Percentiles rank a stretch among this genome's conserved stretches.
Conservation (phyloP, 164 flowering plant genomes). For the Nymphaea thermarum region DNA sequence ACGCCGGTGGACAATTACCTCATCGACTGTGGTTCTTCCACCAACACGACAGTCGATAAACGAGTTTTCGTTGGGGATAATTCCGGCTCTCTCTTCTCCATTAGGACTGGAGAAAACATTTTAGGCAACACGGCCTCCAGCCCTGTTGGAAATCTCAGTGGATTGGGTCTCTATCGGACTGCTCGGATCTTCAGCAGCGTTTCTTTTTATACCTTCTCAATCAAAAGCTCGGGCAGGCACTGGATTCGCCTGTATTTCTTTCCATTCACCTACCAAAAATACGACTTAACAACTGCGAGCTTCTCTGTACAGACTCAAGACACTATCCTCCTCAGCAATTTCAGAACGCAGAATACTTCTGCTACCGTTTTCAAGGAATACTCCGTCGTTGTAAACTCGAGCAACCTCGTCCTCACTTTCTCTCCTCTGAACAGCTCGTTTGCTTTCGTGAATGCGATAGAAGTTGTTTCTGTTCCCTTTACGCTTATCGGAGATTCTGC, state of each 20-base stretch:
- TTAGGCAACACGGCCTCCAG: conserved; percentile 21
- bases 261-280: conserved; percentile 29
- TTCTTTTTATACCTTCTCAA: conserved; percentile 34
- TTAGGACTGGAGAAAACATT: conserved; percentile 27
- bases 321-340: conserved; percentile 38
- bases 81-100: conserved; percentile 8
- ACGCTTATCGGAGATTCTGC: conserved; percentile 35
- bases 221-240: conserved; percentile 41
- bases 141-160: conserved; percentile 13
- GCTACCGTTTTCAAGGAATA: conserved; percentile 41
- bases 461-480: conserved; percentile 61
- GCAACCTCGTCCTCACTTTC: conserved; percentile 32
- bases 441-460: conserved; percentile 75
- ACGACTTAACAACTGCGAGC: conserved; percentile 30
- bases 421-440: conserved; percentile 36
- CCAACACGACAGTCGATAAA: conserved; percentile 27
- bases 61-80: conserved; percentile 46
- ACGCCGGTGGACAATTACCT: conserved; percentile 42
- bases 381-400: conserved; percentile 33
- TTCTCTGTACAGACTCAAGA: conserved; percentile 56
- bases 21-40: conserved; percentile 65
- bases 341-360: conserved; percentile 12
- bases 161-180: conserved; percentile 25
- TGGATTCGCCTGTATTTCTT: conserved; percentile 80
- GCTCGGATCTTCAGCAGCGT: conserved; percentile 41